These are phyloP conservation scores for Ilyonectria mors-panacis DNA, from an alignment of 2,329 filamentous ascomycete species.

Conservation along the genomic window DNA sequence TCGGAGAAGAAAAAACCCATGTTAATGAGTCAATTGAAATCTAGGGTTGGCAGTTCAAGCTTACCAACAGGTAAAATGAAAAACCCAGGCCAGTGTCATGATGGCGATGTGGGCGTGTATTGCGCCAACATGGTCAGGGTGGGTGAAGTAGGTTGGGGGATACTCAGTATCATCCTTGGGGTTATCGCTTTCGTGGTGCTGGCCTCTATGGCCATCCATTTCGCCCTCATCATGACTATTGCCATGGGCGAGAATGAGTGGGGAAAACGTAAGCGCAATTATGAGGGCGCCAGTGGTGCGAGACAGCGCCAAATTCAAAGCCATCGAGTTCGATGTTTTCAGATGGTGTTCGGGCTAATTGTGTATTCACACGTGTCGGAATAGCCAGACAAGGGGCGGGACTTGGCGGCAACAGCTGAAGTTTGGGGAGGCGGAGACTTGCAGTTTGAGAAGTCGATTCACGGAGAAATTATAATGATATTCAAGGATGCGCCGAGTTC, in stretches of 20 bases:
- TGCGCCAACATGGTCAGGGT: slow-evolving; percentile 65
- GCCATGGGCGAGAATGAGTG: slow-evolving; percentile 41
- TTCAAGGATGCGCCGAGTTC: neutral
- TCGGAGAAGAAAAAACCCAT: neutral
- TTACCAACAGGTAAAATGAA: slow-evolving; percentile 80
- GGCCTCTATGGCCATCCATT: slow-evolving; percentile 29
- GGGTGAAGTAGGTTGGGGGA: slow-evolving; percentile 72
- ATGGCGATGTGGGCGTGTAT: slow-evolving; percentile 80
- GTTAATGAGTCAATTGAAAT: slow-evolving; percentile 25
- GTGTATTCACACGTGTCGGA: neutral
- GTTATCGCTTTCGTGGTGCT: slow-evolving; percentile 37
- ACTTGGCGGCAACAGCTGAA: neutral
- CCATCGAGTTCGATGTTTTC: slow-evolving; percentile 8
- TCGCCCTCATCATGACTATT: slow-evolving; percentile 33
- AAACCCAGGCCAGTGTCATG: slow-evolving; percentile 81
- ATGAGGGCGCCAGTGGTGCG: slow-evolving; percentile 17
- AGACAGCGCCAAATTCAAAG: slow-evolving; percentile 5
- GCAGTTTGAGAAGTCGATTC: neutral
- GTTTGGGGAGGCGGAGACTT: neutral
- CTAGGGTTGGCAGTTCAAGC: slow-evolving; percentile 47
- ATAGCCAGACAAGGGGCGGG: neutral
- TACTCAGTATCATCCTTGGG: slow-evolving; percentile 51
- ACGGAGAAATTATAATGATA: neutral
- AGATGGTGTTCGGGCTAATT: no score
- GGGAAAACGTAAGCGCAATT: slow-evolving; percentile 31